Base-by-base conservation (phyloP, 2,329 filamentous ascomycete species). In the Mycogone perniciosa region DNA sequence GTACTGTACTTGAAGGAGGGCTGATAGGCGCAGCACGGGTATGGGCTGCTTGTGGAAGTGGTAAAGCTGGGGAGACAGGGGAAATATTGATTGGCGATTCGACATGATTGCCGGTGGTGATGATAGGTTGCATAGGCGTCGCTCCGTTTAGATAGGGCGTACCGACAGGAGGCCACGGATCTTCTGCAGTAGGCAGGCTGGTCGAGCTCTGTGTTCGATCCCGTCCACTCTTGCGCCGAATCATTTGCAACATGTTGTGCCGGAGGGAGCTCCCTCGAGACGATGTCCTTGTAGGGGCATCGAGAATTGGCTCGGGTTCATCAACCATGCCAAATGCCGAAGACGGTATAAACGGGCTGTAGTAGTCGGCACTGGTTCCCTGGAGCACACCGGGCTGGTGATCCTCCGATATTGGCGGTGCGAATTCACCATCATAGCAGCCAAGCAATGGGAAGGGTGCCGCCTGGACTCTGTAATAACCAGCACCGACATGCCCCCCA, bases 301-400 rank as follows among this genome's bases (percentile, higher is more conserved):
- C 50, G 31, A 57, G 33, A 33, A 45, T 4, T 26, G 39, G 13
- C 13, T 61, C 58, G 20, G 64, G 59, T 9, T 60, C 57, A 7
- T 63, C 55, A 9, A 62, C 58, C 69, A 72, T 71, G 54, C 68
- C 69, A 54, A 72, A 71, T 5, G 67, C 68, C 47, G 69, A 67
- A 3, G 68, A 70, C 2, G 70, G 69, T 41, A 73, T 65, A 3
- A 66, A 66, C 9, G 67, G 64, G 44, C 68, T 70, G 56, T 73
- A 73, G 53, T 73, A 73, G 51, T 72, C 69, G 40, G 68, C 68
- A 47, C 63, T 73, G 37, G 62, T 66, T 35, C 66, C 68, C 49
- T 58, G 62, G 40, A 68, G 66, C 37, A 65, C 62, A 39, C 61
- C 63, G 31, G 64, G 59, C 46, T 52, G 44, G 26, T 34, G 20